A percentile compares a stretch with the other conserved stretches of the same genome.
Conservation (phyloP, 176 grass and related monocot genomes). For the Panicum miliaceum region DNA sequence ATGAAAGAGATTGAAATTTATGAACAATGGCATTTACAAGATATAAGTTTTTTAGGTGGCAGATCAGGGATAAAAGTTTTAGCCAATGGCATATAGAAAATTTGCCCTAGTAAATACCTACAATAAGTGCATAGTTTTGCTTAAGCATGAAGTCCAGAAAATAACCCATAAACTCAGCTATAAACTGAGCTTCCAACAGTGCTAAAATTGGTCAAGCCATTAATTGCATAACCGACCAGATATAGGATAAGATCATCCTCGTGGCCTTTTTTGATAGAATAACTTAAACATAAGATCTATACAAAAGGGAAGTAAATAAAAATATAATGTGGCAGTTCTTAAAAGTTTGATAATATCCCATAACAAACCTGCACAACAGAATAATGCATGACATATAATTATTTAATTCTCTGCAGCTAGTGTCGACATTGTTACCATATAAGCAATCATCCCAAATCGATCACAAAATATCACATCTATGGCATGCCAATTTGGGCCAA, state of each 20-base stretch:
- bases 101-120: not conserved
- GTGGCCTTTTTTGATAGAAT: not conserved
- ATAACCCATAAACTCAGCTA: conserved; percentile 1
- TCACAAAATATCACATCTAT: conserved; percentile 27
- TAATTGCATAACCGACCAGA: conserved; percentile 16
- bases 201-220: not conserved
- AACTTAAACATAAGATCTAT: conserved; percentile 10
- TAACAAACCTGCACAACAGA: conserved; percentile 28
- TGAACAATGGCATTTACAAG: too few relatives aligned
- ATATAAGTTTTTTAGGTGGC: too few relatives aligned
- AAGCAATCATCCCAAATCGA: not conserved
- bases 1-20: too few relatives aligned
- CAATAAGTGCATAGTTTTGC: not conserved
- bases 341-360: conserved; percentile 8
- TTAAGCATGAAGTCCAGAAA: not conserved
- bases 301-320: not conserved
- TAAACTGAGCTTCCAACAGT: not conserved
- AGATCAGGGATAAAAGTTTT: too few relatives aligned
- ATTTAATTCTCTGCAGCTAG: conserved; percentile 19
- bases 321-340: conserved; percentile 20
- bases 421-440: not conserved
- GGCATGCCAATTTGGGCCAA: not conserved
- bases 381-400: not conserved
- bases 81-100: too few relatives aligned
- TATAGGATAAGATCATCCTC: not conserved